Evolutionary conservation across 768 basidiomycete genomes (phyloP).

Genomic region (Calocybe gangraenosa): DNA sequence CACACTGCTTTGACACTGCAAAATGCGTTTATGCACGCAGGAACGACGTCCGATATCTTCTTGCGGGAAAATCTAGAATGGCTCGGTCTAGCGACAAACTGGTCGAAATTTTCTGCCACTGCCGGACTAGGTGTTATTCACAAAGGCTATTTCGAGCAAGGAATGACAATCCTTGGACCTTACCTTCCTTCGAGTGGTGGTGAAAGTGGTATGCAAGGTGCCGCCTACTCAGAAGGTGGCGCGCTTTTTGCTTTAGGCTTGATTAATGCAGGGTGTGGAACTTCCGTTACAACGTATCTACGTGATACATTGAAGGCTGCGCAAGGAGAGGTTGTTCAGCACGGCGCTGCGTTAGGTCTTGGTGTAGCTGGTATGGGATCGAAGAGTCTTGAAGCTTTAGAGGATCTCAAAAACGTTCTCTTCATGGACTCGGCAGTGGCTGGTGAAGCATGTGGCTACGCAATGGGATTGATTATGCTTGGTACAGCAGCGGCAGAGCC

Average conservation of each 20-base stretch:
- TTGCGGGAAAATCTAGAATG: conserved; percentile 95
- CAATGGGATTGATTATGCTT: conserved; percentile 98
- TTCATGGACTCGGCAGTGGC: conserved; percentile 95
- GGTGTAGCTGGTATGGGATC: conserved; percentile 95
- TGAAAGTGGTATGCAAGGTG: conserved; percentile 73
- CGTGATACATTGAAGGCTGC: conserved; percentile 73
- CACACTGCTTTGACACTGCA: conserved; percentile 95
- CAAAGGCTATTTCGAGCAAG: conserved; percentile 93
- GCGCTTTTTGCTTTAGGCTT: conserved; percentile 93
- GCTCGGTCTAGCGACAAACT: conserved; percentile 92
- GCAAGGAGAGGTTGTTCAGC: conserved; percentile 87
- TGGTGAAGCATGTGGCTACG: conserved; percentile 93
- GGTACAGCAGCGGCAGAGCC: conserved; percentile 81
- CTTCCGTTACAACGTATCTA: conserved; percentile 71
- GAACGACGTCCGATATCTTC: conserved; percentile 93
- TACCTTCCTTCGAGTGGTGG: conserved; percentile 82
- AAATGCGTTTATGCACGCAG: conserved; percentile 98
- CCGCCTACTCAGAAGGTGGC: conserved; percentile 92
- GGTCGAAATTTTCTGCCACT: conserved; percentile 98
- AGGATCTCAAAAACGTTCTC: conserved; percentile 82
- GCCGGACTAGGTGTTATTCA: conserved; percentile 97
- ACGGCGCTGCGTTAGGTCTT: conserved; percentile 95
- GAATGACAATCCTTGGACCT: conserved; percentile 87
- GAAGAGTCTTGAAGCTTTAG: conserved; percentile 84
- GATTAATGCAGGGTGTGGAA: conserved; percentile 90